Base-by-base conservation (phyloP, 1,139 yeast genomes). In the Wickerhamomyces sp. region DNA sequence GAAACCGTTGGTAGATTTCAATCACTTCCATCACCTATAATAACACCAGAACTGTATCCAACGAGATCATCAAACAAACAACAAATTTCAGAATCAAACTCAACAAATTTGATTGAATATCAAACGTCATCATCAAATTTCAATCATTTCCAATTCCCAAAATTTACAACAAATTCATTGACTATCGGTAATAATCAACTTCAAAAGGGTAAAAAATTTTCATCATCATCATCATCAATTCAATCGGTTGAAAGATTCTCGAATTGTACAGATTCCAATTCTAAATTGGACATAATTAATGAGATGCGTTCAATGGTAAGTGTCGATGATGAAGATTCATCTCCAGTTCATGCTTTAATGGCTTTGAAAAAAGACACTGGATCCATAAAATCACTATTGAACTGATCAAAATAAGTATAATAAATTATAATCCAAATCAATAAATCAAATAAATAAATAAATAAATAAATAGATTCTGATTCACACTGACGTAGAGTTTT, bases 321-420 rank as follows among this genome's bases (percentile, higher is more conserved):
- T n/a, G 14, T n/a, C 16, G 8, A 28, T 9, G 38, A 28, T 1
- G 23, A 34, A 7, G 47, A 39, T 22, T 16, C 39, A 3, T 35
- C 36, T 10, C 73, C 75, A 4, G 61, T 71, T 2, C 62, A 62
- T 34, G 64, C 72, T 0, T 56, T 71, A 33, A 47, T 71, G 32
- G 58, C 70, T 2, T 58, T 71, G 47, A 57, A 72, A 33, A 67
- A 68, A 49, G 68, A 71, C 28, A 62, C 65, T 36, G 64, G 66
- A 24, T 46, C 49, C 3, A 49, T 49, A 7, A 38, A 34, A 21
- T 47, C 53, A 1, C 24, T 49, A n/a, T 28, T 49, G 34, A 49
- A 49, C 20, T 47, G 26, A 26, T 17, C n/a, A n/a, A n/a, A n/a
- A n/a, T n/a, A n/a, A n/a, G n/a, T n/a, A n/a, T n/a, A n/a, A n/a